Evolutionary conservation across 2,329 filamentous ascomycete genomes (phyloP), one percentile per base, ranked within the genome.

Genomic region (Blastomyces percursus): DNA sequence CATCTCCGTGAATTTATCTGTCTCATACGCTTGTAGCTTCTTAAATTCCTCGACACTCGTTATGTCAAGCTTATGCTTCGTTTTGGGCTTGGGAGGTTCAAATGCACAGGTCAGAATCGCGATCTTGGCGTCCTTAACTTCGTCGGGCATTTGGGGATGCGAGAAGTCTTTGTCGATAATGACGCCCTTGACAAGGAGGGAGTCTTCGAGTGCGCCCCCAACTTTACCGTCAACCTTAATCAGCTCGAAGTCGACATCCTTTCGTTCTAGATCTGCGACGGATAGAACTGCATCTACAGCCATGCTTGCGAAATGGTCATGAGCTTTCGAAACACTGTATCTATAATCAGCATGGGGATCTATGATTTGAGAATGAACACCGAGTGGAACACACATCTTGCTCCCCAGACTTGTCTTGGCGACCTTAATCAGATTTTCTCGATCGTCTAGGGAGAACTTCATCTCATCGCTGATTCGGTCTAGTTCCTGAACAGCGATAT

Each of bases 131-230:
- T 99, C 91, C 70, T 82, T 84, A 67, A 99, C 93, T 78, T 96
- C 91, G 59, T 89, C 90, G 12, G 94, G 94, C 94, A 99, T 99
- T 80, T 99, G 94, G 14, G 94, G 94, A 77, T 99, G 94, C 44
- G 94, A 97, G 77, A 99, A 99, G 80, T 99, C 95, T 82, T 99
- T 99, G 84, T 99, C 94, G 76, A 99, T 85, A 75, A 99, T 96
- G 68, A 99, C 94, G 75, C 94, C 94, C 80, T 97, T 95, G 70
- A 99, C 93, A 52, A 99, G 86, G 38, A 97, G 79, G 6, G 92
- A 90, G 77, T 99, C 94, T 77, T 97, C 93, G 21, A 99, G 83
- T 35, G 93, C 79, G 64, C 95, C 94, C 70, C 94, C 94, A 44
- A 97, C 91, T 82, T 99, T 99, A 71, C 94, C 93, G 72, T 99